phyloP scores from a whole-genome alignment of 305 asterid species.

The Andrographis paniculata region DNA sequence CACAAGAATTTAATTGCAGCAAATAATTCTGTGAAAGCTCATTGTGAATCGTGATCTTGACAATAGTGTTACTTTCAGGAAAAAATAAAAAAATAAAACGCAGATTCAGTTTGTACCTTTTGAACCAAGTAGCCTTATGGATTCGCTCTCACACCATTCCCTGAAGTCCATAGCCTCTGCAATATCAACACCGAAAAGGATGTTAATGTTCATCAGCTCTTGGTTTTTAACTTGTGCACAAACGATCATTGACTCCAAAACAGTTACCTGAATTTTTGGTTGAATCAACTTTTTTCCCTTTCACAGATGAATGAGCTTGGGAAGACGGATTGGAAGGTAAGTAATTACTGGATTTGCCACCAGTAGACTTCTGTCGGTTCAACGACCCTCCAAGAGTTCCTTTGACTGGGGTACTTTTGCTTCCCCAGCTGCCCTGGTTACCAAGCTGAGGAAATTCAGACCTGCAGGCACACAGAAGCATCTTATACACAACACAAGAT shows the following conservation, averaged over 20 bases:
- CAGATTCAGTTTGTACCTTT: too few relatives aligned
- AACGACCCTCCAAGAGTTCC: constrained; percentile 46
- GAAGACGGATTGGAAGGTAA: constrained; percentile 43
- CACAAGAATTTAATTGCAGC: too few relatives aligned
- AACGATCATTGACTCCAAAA: background rate
- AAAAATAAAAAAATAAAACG: too few relatives aligned
- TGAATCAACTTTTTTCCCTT: constrained; percentile 48
- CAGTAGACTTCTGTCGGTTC: constrained; percentile 51
- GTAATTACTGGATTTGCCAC: constrained; percentile 41
- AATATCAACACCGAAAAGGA: constrained; percentile 12
- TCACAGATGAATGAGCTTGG: constrained; percentile 33
- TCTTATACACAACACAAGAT: background rate
- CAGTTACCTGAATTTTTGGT: constrained; percentile 58
- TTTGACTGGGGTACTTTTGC: constrained; percentile 46
- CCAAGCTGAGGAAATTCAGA: constrained; percentile 70
- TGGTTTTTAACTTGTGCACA: background rate
- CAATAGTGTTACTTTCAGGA: too few relatives aligned
- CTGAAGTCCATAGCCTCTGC: constrained; percentile 90
- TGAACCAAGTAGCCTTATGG: constrained; percentile 62
- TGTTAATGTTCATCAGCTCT: background rate
- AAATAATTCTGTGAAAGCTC: too few relatives aligned
- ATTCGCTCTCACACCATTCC: constrained; percentile 96
- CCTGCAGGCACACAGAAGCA: constrained; percentile 35
- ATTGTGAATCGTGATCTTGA: too few relatives aligned
- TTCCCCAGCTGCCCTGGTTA: constrained; percentile 43